Evolutionary conservation across 805 yeast species (phyloP).

Genomic region (Phaffomyces thermotolerans): DNA sequence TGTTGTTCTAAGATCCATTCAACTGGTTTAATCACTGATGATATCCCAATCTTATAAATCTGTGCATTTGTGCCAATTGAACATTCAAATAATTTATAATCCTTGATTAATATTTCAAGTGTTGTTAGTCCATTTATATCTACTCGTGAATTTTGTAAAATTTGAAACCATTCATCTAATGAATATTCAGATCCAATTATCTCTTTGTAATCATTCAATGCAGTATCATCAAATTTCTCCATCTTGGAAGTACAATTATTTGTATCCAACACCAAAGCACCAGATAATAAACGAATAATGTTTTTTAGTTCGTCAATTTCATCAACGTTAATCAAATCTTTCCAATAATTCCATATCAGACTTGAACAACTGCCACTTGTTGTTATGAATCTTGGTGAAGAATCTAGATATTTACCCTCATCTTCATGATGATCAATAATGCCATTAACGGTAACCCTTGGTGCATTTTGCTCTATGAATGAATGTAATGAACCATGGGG

Average conservation of each 20-base stretch:
- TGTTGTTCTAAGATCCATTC: constrained; percentile 26
- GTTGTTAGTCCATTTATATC: constrained; percentile 55
- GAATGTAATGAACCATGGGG: constrained; percentile 41
- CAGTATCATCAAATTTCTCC: constrained; percentile 48
- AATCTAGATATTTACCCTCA: constrained; percentile 40
- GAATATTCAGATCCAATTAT: constrained; percentile 1
- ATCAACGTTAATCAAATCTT: neutral
- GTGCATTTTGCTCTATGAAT: no score
- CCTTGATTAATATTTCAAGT: constrained; percentile 66
- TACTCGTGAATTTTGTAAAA: constrained; percentile 44
- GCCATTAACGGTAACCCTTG: constrained; percentile 35
- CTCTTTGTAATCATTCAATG: constrained; percentile 31
- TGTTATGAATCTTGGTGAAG: constrained; percentile 55
- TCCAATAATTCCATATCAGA: constrained; percentile 61
- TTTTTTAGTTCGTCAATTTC: neutral
- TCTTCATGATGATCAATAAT: constrained; percentile 90
- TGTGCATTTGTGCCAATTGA: constrained; percentile 23
- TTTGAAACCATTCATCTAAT: constrained; percentile 18
- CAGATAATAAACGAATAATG: constrained; percentile 37
- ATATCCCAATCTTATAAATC: constrained; percentile 53
- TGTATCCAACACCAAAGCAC: constrained; percentile 77
- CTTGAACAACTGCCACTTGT: constrained; percentile 75
- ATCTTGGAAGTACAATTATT: constrained; percentile 57
- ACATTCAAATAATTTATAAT: constrained; percentile 66
- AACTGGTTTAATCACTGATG: constrained; percentile 63